Conservation (phyloP, 1,284 basidiomycete species). For the Xerocomus minutiporus region DNA sequence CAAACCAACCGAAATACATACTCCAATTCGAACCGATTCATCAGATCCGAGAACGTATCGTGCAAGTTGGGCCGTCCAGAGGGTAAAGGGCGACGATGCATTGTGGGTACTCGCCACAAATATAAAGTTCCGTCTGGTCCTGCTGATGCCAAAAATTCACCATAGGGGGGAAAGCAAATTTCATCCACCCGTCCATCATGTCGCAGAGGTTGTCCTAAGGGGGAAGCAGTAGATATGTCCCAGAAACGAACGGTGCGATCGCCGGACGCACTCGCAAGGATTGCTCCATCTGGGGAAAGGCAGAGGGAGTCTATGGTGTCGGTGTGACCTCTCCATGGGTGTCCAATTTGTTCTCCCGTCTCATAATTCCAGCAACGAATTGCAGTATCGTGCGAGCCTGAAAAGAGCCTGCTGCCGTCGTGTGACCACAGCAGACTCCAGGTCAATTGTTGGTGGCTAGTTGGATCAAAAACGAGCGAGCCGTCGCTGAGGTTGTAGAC, state of each 20-base stretch:
- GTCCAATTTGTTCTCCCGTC: slow-evolving; percentile 2
- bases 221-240: too few relatives aligned
- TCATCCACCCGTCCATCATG: too few relatives aligned
- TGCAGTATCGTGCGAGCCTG: not conserved
- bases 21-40: not conserved
- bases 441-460: not conserved
- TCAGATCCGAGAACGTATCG: not conserved
- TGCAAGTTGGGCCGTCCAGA: not conserved
- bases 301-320: not conserved
- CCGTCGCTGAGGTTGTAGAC: not conserved
- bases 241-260: too few relatives aligned
- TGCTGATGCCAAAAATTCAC: too few relatives aligned
- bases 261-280: not conserved
- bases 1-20: not conserved
- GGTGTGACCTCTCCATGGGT: slow-evolving; percentile 4
- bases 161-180: too few relatives aligned
- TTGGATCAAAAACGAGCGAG: not conserved
- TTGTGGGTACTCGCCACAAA: not conserved
- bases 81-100: not conserved
- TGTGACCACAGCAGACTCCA: slow-evolving; percentile 1
- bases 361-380: not conserved
- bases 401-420: slow-evolving; percentile 2
- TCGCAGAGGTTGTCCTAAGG: too few relatives aligned
- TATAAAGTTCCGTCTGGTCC: too few relatives aligned
- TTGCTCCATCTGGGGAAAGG: not conserved